These are phyloP conservation scores for Athelia sp. DNA, from an alignment of 1,284 basidiomycete species.

Conservation along the genomic window DNA sequence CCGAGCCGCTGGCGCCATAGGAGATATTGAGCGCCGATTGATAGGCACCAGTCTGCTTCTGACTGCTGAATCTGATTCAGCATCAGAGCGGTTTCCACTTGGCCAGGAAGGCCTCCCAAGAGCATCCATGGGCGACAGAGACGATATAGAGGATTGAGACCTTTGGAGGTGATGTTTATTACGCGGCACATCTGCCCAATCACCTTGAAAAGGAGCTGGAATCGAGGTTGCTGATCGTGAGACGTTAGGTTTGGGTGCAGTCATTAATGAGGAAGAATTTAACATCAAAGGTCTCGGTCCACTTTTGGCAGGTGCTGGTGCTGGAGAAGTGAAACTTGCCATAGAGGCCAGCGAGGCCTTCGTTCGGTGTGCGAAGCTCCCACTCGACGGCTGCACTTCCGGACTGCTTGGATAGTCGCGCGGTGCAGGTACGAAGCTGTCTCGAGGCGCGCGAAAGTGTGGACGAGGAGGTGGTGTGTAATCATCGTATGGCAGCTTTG, in stretches of 20 bases:
- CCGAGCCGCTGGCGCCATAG: slow-evolving; percentile 59
- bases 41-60: slow-evolving; percentile 54
- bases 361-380: slow-evolving; percentile 30
- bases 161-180: slow-evolving; percentile 34
- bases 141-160: slow-evolving; percentile 61
- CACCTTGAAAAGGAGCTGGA: slow-evolving; percentile 25
- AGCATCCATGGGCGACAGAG: slow-evolving; percentile 48
- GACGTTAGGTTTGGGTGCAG: slow-evolving; percentile 21
- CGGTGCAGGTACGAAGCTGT: slow-evolving; percentile 42
- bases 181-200: slow-evolving; percentile 46
- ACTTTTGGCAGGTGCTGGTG: slow-evolving; percentile 28
- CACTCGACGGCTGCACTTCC: slow-evolving; percentile 30
- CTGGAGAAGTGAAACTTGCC: slow-evolving; percentile 20
- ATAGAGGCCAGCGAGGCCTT: slow-evolving; percentile 40
- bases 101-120: slow-evolving; percentile 21
- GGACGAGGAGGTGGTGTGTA: slow-evolving; percentile 54
- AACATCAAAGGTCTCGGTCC: slow-evolving; percentile 56
- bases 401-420: slow-evolving; percentile 34
- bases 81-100: slow-evolving; percentile 22
- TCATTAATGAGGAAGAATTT: slow-evolving; percentile 41
- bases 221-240: slow-evolving; percentile 35
- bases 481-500: slow-evolving; percentile 34
- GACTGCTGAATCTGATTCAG: slow-evolving; percentile 52
- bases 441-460: slow-evolving; percentile 52
- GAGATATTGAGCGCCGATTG: slow-evolving; percentile 63